Base-by-base conservation (phyloP, 306 rosid genomes). In the Fagus crenata region DNA sequence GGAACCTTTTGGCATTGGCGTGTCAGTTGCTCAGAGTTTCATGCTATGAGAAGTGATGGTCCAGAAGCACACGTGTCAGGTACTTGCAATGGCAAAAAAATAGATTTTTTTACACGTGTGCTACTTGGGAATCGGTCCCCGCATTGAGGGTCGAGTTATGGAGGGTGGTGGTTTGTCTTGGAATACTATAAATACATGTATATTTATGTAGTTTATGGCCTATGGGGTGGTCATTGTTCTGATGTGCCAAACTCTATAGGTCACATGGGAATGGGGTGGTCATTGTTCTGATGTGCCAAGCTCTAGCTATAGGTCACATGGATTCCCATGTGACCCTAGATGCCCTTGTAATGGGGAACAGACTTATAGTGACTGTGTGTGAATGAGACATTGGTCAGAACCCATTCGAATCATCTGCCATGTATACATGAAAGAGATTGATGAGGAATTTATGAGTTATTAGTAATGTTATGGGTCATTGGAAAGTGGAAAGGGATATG, bases 61-160 rank as follows among this genome's bases (percentile, higher is more conserved):
- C 70, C 83, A 71, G 28, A 46, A 65, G 46, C 12, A 36, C 2
- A 79, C 79, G 77, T 76, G 84, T 75, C 46, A 74, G 36, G 31
- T n/a, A 71, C 58, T n/a, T 22, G 41, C 13, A 43, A 51, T n/a
- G 37, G 37, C 32, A 32, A 17, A 36, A 22, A n/a, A 49, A 41
- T 73, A 49, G 76, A 74, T 67, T 59, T 63, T 22, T 12, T 53
- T 37, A 83, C 85, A 80, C 83, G 83, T 83, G 85, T 86, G 71
- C 33, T 53, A 4, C 59, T 75, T 0, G 63, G 72, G 56, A 80
- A 64, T 75, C 76, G 89, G 87, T 83, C 89, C 89, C 89, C 39
- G 69, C 87, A 83, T 83, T 75, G 83, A 83, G 86, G 89, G 87
- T 73, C 75, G 84, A 72, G 80, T 76, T 84, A 2, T 6, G 8